Base-by-base conservation (phyloP, 2,329 filamentous ascomycete species). In the Teratosphaeria gauchensis region DNA sequence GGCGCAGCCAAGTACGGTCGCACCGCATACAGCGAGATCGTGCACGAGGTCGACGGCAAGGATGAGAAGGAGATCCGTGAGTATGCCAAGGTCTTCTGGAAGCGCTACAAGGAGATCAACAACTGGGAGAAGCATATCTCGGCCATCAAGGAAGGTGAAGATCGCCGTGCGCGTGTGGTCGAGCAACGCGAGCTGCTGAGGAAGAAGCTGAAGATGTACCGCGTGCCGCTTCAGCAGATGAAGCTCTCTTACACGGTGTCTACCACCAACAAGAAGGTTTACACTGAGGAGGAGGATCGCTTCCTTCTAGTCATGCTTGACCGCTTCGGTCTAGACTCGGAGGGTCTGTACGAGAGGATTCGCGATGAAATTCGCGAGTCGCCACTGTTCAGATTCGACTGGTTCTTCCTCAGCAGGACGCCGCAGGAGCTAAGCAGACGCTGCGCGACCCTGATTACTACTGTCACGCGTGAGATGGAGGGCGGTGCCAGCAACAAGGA, bases 181-280 rank as follows among this genome's bases (percentile, higher is more conserved):
- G 89, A 95, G 71, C 92, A 97, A 74, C 88, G 90, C 62, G 92
- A 95, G 75, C 87, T 97, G 78, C 82, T 99, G 58, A 85, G 87
- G 63, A 95, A 92, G 82, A 99, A 99, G 83, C 89, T 99, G 82
- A 83, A 87, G 67, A 90, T 94, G 79, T 97, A 96, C 72, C 88
- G 94, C n/a, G 92, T 97, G 55, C 95, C 94, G 28, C 82, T 99
- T 16, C 94, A 99, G 74, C 94, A 99, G 75, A 85, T 99, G 69
- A 96, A 96, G 80, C 91, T 99, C 78, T 97, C 96, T 77, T 99
- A 99, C 75, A 96, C 92, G 0, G 94, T 99, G 31, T 96, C 91
- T 6, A 99, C 94, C 1, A 99, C 95, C 9, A 99, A 99, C 83
- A 99, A 99, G 79, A 99, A 99, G 78, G 92, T 99, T 0, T 99